These are phyloP conservation scores for Cubamyces sp. DNA, from an alignment of 768 basidiomycete genomes.

Conservation along the genomic window DNA sequence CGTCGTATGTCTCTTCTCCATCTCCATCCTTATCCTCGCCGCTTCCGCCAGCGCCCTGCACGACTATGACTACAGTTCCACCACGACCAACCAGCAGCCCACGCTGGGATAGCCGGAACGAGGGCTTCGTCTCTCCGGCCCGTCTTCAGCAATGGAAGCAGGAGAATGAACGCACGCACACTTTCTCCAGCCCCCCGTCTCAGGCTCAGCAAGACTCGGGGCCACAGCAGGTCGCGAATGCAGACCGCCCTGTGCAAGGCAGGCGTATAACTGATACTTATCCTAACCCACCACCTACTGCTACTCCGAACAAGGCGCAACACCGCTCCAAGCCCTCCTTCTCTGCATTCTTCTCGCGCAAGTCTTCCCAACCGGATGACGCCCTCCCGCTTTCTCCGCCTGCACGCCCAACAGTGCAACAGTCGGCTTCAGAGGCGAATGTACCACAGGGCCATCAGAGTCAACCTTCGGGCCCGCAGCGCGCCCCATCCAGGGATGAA, in stretches of 20 bases:
- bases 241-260: slow-evolving; percentile 9
- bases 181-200: slow-evolving; percentile 23
- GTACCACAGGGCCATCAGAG: not conserved
- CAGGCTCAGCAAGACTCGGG: slow-evolving; percentile 23
- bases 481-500: slow-evolving; percentile 10
- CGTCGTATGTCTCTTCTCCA: slow-evolving; percentile 11
- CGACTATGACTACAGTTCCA: slow-evolving; percentile 25
- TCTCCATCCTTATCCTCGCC: slow-evolving; percentile 12
- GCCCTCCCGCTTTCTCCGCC: not conserved
- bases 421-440: not conserved
- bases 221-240: not conserved
- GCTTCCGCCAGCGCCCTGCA: not conserved
- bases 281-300: not conserved
- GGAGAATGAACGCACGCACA: slow-evolving; percentile 33
- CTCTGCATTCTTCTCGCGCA: slow-evolving; percentile 26
- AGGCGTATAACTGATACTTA: slow-evolving; percentile 7
- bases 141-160: slow-evolving; percentile 40
- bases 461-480: not conserved
- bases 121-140: slow-evolving; percentile 41
- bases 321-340: slow-evolving; percentile 24
- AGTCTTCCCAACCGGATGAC: slow-evolving; percentile 17
- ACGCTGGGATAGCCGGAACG: slow-evolving; percentile 42
- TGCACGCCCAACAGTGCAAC: slow-evolving; percentile 1
- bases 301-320: slow-evolving; percentile 14
- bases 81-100: slow-evolving; percentile 32